Percentiles rank a stretch among this genome's conserved stretches.
Conservation (phyloP, 2,329 filamentous ascomycete genomes). For the Trichoderma breve region DNA sequence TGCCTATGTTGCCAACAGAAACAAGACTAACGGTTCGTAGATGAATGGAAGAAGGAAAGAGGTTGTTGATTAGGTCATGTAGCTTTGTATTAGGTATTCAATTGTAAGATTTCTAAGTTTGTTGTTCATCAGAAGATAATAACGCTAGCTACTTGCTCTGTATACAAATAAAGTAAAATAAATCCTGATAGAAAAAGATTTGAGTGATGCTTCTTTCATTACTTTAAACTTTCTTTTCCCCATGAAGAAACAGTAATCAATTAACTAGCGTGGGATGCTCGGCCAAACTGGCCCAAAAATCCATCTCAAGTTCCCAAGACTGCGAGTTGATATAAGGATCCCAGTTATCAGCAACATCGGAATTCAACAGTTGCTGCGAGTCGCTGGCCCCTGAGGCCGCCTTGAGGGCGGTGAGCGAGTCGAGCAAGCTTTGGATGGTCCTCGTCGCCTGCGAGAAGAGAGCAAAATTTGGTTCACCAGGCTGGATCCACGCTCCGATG, state of each 20-base stretch:
- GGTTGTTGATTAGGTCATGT: not conserved
- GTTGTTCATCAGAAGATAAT: not conserved
- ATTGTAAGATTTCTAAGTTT: not conserved
- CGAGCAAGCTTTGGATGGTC: slow-evolving; percentile 14
- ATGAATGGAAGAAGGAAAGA: not conserved
- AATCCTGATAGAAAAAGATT: not conserved
- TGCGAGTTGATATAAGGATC: slow-evolving; percentile 15
- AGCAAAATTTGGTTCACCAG: slow-evolving; percentile 9
- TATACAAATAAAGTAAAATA: not conserved
- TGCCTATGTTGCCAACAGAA: not conserved
- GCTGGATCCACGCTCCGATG: slow-evolving; percentile 14
- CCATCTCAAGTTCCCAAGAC: slow-evolving; percentile 16
- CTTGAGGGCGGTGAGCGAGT: slow-evolving; percentile 2
- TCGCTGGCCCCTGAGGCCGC: not conserved
- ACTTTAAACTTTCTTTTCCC: not conserved
- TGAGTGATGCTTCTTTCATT: not conserved
- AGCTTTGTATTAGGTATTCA: not conserved
- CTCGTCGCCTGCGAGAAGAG: slow-evolving; percentile 16
- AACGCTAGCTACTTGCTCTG: no score
- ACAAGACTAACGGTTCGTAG: slow-evolving; percentile 1
- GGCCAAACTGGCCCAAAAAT: slow-evolving; percentile 14
- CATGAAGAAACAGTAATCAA: not conserved
- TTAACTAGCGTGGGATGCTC: slow-evolving; percentile 8
- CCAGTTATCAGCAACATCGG: not conserved
- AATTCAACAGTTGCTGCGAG: not conserved